Conservation (phyloP, 139 green algal species). For the Micractinium conductrix region DNA sequence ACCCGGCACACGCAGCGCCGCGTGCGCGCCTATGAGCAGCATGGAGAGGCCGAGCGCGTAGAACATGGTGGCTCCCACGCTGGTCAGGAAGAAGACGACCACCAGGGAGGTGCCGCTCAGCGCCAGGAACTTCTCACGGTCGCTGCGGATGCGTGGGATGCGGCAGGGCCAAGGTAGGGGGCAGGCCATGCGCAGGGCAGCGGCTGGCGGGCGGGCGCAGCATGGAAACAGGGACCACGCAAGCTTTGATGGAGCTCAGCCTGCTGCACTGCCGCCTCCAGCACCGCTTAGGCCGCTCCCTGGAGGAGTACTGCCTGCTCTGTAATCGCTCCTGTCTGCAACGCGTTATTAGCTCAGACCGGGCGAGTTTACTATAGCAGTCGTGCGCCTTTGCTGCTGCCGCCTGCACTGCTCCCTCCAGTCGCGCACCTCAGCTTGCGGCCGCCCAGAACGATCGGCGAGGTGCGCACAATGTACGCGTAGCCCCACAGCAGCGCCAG, state of each 20-base stretch:
- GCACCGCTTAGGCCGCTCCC: too few relatives aligned
- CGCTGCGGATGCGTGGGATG: constrained; percentile 49
- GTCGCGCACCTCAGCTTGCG: constrained; percentile 71
- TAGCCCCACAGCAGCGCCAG: constrained; percentile 86
- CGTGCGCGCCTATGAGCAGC: constrained; percentile 78
- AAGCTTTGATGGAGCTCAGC: too few relatives aligned
- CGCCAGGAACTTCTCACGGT: constrained; percentile 87
- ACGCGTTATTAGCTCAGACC: too few relatives aligned
- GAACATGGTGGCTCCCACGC: constrained; percentile 88
- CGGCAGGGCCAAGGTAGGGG: neutral
- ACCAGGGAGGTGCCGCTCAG: constrained; percentile 80
- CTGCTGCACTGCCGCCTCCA: too few relatives aligned
- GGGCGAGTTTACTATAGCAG: too few relatives aligned
- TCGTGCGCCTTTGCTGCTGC: too few relatives aligned
- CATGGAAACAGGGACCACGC: too few relatives aligned
- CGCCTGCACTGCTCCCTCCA: too few relatives aligned
- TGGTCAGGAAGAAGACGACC: constrained; percentile 93
- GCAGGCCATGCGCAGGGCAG: neutral
- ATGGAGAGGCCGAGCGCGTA: constrained; percentile 76
- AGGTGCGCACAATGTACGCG: constrained; percentile 78
- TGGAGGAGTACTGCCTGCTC: too few relatives aligned
- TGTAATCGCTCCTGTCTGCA: too few relatives aligned
- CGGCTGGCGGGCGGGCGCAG: too few relatives aligned
- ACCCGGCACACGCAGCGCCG: constrained; percentile 67
- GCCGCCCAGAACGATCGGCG: constrained; percentile 80